A percentile compares a stretch with the other conserved stretches of the same genome.
These are phyloP conservation scores for Eucalyptus caleyi DNA, from an alignment of 345 rosid species.

Conservation along the genomic window DNA sequence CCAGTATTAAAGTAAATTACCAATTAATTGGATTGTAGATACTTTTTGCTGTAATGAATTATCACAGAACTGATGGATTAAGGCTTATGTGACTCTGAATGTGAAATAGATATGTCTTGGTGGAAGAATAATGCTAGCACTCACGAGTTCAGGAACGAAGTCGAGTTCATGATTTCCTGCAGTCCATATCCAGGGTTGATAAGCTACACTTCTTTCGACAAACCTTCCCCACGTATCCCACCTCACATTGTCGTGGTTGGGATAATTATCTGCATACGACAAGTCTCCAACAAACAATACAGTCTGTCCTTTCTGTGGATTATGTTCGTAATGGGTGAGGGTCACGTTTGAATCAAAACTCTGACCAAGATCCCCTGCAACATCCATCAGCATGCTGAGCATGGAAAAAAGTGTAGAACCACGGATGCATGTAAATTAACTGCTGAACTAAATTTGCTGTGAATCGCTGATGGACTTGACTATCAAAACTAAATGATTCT, in stretches of 20 bases:
- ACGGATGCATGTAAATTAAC: background rate
- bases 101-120: background rate
- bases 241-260: slow-evolving; percentile 53
- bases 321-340: slow-evolving; percentile 64
- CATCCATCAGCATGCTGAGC: background rate
- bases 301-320: slow-evolving; percentile 51
- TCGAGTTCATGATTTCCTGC: slow-evolving; percentile 86
- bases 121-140: background rate
- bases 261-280: slow-evolving; percentile 76
- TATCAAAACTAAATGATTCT: background rate
- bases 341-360: slow-evolving; percentile 76
- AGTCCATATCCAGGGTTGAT: slow-evolving; percentile 98
- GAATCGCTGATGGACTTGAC: slow-evolving; percentile 41
- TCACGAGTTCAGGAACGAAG: slow-evolving; percentile 62
- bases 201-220: slow-evolving; percentile 71
- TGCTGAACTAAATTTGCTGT: background rate
- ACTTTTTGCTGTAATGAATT: background rate
- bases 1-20: background rate
- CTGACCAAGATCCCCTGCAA: slow-evolving; percentile 94
- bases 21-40: background rate
- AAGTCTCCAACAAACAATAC: slow-evolving; percentile 79
- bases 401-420: background rate
- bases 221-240: slow-evolving; percentile 98
- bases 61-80: background rate
- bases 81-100: background rate